Base-by-base conservation (phyloP, 2,329 filamentous ascomycete genomes). In the Daldinia sp. region DNA sequence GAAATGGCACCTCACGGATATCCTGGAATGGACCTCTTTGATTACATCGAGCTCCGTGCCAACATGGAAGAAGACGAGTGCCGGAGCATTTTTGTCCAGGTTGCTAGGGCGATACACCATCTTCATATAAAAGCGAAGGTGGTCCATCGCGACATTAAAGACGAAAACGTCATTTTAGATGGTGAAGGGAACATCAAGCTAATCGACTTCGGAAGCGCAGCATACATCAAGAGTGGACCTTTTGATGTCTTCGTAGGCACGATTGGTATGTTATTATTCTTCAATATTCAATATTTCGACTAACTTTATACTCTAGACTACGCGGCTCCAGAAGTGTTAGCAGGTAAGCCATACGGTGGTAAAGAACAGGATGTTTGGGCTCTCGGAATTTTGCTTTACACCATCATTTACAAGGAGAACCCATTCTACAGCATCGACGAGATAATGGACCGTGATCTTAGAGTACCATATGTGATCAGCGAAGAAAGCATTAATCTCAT, bases 311-410 rank as follows among this genome's bases (percentile, higher is more conserved):
- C 9, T 42, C 18, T 67, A 98, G 96, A 99, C 84, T 99, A 99
- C 81, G 96, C 96, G 51, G 96, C 96, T 6, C 96, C 96, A n/a
- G 96, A 99, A 83, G 96, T 99, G 61, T 87, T 99, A 55, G 94
- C 94, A 65, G 96, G 96, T 54, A 92, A 91, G 74, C 92, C 94
- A 15, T 99, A 99, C 81, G 89, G 92, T 73, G 96, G 96, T 77
- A 97, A 97, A 81, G 95, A 97, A 79, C 96, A 99, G 83, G 96
- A 99, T 77, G 94, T 99, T 33, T 99, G 96, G 96, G 96, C 96
- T 0, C 87, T 99, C 15, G 96, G 96, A 26, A 98, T 99, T 76
- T 87, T 99, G 28, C 88, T 99, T 13, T 99, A 99, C 84, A 99
- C 96, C 30, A 98, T 99, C 77, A 92, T 98, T 77, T 99, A 99